Evolutionary conservation across 1,139 yeast species (phyloP).

Genomic region (Pneumocystis murina): DNA sequence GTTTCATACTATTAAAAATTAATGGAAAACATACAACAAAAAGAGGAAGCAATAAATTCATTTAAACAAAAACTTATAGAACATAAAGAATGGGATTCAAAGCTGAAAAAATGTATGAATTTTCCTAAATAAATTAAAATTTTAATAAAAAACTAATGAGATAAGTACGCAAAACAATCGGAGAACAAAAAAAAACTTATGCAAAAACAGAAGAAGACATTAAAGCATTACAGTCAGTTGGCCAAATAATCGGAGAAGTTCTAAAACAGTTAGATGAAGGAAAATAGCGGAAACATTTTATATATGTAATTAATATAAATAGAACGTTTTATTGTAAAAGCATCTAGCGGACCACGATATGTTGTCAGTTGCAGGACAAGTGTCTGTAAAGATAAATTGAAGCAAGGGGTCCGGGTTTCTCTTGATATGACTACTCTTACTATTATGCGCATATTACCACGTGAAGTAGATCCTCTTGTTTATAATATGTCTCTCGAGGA

Average conservation of each 20-base stretch:
- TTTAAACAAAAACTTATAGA: conserved; percentile 79
- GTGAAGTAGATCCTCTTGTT: conserved; percentile 97
- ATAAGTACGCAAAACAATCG: not conserved
- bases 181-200: not conserved
- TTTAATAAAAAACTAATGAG: not conserved
- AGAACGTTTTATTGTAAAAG: conserved; percentile 60
- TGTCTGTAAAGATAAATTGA: conserved; percentile 64
- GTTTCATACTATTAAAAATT: not conserved
- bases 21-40: conserved; percentile 33
- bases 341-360: conserved; percentile 85
- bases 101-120: conserved; percentile 45
- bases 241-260: conserved; percentile 95
- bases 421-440: conserved; percentile 96
- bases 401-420: conserved; percentile 92
- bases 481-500: conserved; percentile 97
- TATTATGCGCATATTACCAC: conserved; percentile 90
- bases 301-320: not conserved
- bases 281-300: conserved; percentile 30
- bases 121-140: not conserved
- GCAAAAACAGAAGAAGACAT: conserved; percentile 60
- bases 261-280: conserved; percentile 92
- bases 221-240: conserved; percentile 72
- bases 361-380: conserved; percentile 95
- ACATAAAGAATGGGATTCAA: conserved; percentile 90
- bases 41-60: conserved; percentile 62